A percentile compares a stretch with the other conserved stretches of the same genome.
Conservation (phyloP, 2,329 filamentous ascomycete genomes). For the Sphaceloma murrayae region DNA sequence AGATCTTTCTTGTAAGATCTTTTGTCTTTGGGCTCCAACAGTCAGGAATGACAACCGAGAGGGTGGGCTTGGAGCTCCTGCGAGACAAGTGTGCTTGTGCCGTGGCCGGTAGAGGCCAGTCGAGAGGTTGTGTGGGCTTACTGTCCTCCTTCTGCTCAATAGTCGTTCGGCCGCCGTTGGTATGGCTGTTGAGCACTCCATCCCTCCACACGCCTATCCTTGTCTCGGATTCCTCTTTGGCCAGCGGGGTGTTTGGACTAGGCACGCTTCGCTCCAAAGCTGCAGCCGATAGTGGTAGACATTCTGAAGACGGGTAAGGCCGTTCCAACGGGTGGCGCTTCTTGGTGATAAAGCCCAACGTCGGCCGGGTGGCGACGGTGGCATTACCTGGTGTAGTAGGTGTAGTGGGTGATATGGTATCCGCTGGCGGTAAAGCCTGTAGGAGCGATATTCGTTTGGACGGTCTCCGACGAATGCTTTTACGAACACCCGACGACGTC, state of each 20-base stretch:
- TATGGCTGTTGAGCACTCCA: constrained; percentile 30
- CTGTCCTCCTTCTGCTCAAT: constrained; percentile 8
- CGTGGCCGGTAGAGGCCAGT: not conserved
- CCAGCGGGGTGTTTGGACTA: constrained; percentile 20
- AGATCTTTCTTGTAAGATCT: constrained; percentile 7
- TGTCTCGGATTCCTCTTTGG: constrained; percentile 25
- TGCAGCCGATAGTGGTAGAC: constrained; percentile 7
- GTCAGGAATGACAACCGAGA: constrained; percentile 14
- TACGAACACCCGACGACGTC: constrained; percentile 1
- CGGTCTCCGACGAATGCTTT: constrained; percentile 18
- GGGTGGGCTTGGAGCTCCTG: constrained; percentile 4
- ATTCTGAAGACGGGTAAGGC: constrained; percentile 16
- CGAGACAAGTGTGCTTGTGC: constrained; percentile 7
- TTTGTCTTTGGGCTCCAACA: constrained; percentile 12
- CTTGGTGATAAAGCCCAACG: constrained; percentile 21
- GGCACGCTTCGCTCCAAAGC: constrained; percentile 15
- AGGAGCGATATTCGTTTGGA: constrained; percentile 20
- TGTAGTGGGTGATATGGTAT: constrained; percentile 24
- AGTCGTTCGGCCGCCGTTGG: constrained; percentile 11
- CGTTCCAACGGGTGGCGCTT: constrained; percentile 8
- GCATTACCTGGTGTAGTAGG: too few species aligned
- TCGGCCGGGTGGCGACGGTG: constrained; percentile 25
- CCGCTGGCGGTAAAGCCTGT: constrained; percentile 26
- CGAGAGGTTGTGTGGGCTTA: not conserved
- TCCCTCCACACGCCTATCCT: constrained; percentile 37